Evolutionary conservation across 1,139 yeast species (phyloP), one percentile per base, ranked within the genome.

Genomic region (Tardiomyces depauwii): DNA sequence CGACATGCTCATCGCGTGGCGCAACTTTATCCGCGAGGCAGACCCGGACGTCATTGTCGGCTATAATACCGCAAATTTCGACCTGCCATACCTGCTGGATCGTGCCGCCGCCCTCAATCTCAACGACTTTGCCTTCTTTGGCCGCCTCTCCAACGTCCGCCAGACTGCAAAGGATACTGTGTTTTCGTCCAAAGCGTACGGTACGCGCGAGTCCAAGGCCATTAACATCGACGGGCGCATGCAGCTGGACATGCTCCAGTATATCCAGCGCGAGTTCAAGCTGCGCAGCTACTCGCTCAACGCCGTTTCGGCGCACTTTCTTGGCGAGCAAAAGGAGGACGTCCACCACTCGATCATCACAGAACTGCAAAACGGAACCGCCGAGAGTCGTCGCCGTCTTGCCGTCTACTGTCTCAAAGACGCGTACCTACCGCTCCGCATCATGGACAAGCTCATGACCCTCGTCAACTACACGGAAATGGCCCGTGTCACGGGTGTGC

Each of bases 401-500:
- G 99, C 99, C 0, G 97, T 91, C 5, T 93, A 93, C 64, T 93
- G 99, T 73, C 71, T 93, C 58, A 93, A 93, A 59, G 99, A 93
- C 71, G 96, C 98, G 0, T 89, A 83, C 60, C 70, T 93, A 43
- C 98, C 98, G 0, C 62, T 91, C 58, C 70, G 98, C 53, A 71
- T 93, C 39, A 67, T 91, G 60, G 96, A 89, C 55, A 93, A 89
- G 58, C 73, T 93, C 45, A 93, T 93, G 98, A 89, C 96, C 58
- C 71, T 93, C 52, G 95, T 93, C 50, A 93, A 93, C 58, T 91
- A 93, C 64, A 89, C 97, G 0, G 99, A 93, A 67, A 93, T 93
- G 98, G 96, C 98, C 0, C 83, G 99, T 70, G 99, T 93, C 39
- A 91, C 98, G 0, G 99, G 99, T 52, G 97, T 93, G 4, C 98